Evolutionary conservation across 176 grass and related monocot genomes (phyloP).

Genomic region (Saccharum spontaneum): DNA sequence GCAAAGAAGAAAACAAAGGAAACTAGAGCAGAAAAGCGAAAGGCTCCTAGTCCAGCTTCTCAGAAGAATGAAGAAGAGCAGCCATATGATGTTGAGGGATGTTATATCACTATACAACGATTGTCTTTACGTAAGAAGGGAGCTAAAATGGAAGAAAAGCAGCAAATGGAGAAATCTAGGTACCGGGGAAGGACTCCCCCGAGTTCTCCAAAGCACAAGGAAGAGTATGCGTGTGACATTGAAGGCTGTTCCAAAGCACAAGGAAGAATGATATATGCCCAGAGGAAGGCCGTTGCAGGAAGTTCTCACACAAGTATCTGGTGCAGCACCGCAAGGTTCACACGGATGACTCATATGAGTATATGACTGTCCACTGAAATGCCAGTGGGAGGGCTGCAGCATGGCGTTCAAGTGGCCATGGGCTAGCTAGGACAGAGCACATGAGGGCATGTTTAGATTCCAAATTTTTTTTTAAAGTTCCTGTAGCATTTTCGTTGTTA

Average conservation of each 20-base stretch:
- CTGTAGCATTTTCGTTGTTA: too few relatives aligned
- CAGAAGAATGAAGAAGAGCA: constrained; percentile 45
- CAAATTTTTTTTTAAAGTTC: too few relatives aligned
- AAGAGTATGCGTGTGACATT: constrained; percentile 53
- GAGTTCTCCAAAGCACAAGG: constrained; percentile 31
- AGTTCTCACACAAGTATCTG: constrained; percentile 94
- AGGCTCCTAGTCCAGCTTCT: constrained; percentile 1
- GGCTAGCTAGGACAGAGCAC: constrained; percentile 92
- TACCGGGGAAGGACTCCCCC: background rate
- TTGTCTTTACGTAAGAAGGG: constrained; percentile 44
- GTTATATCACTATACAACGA: constrained; percentile 49
- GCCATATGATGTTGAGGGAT: constrained; percentile 48
- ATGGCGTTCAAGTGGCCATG: constrained; percentile 98
- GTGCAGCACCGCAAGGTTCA: constrained; percentile 87
- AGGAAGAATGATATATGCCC: constrained; percentile 78
- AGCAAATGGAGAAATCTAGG: constrained; percentile 47
- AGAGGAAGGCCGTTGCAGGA: constrained; percentile 64
- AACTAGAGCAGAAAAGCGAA: background rate
- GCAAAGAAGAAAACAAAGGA: constrained; percentile 41
- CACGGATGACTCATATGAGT: constrained; percentile 40
- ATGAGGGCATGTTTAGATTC: too few relatives aligned
- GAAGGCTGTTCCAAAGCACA: constrained; percentile 57
- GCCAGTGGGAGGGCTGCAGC: constrained; percentile 76
- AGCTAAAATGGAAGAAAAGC: constrained; percentile 30
- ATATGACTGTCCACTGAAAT: constrained; percentile 66